Evolutionary conservation across 75 land plant species (phyloP).

Genomic region (Pseudotsuga menziesii): DNA sequence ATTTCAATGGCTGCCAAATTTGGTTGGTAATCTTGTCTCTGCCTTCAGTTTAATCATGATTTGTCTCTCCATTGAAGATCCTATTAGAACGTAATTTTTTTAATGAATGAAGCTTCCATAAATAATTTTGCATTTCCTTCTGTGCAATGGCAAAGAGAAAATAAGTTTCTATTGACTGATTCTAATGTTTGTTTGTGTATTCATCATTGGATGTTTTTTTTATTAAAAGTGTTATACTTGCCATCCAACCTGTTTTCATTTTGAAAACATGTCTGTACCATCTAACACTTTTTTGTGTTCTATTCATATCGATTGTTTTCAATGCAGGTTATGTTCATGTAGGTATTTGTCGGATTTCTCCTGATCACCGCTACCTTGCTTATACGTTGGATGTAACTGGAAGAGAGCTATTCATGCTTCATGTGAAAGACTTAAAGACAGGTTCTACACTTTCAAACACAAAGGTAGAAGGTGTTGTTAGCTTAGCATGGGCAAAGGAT

Average conservation of each 20-base stretch:
- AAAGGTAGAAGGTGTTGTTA: slow-evolving; percentile 65
- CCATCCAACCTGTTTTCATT: not conserved
- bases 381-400: slow-evolving; percentile 85
- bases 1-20: not conserved
- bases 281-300: not conserved
- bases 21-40: not conserved
- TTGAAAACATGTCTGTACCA: not conserved
- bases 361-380: slow-evolving; percentile 81
- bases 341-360: slow-evolving; percentile 84
- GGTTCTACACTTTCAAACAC: slow-evolving; percentile 30
- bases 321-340: slow-evolving; percentile 89
- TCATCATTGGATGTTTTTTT: not conserved
- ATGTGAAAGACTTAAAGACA: slow-evolving; percentile 66
- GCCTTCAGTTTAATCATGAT: not conserved
- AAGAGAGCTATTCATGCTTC: slow-evolving; percentile 60
- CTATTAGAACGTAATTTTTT: not conserved
- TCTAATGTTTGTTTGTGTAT: not conserved
- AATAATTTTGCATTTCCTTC: not conserved
- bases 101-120: not conserved
- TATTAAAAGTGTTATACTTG: not conserved
- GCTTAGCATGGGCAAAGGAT: slow-evolving; percentile 82
- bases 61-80: not conserved
- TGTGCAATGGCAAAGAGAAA: not conserved
- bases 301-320: not conserved
- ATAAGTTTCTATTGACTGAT: not conserved